phyloP scores from a whole-genome alignment of 768 basidiomycete species.

The Lactarius trivialis region DNA sequence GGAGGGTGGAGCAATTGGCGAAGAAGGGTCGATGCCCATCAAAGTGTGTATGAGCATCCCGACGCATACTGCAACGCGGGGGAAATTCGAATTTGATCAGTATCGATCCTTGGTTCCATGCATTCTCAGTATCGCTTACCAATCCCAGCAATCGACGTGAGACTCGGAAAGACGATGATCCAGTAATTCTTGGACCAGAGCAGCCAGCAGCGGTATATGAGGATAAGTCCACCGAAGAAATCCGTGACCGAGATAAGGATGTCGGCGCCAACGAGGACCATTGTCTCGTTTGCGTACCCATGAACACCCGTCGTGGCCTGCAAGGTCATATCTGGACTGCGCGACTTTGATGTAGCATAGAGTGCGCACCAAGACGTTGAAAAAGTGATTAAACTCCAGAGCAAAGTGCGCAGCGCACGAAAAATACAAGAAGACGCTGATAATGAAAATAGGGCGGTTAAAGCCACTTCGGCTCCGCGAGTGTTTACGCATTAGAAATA shows the following conservation, averaged over 20 bases:
- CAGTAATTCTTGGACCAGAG: constrained; percentile 34
- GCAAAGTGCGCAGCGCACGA: constrained; percentile 11
- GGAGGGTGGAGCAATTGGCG: neutral
- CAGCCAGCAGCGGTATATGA: constrained; percentile 40
- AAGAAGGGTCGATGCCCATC: neutral
- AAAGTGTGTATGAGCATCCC: neutral
- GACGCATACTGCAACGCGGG: neutral
- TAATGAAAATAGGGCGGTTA: neutral
- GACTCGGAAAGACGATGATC: constrained; percentile 30
- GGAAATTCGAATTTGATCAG: neutral
- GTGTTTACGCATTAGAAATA: neutral
- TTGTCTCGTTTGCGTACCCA: constrained; percentile 30
- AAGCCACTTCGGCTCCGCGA: neutral
- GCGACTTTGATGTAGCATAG: neutral
- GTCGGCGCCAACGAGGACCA: constrained; percentile 30
- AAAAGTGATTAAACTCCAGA: constrained; percentile 34
- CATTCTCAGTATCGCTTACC: constrained; percentile 27
- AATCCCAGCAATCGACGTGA: constrained; percentile 20
- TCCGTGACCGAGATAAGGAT: constrained; percentile 34
- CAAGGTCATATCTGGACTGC: neutral
- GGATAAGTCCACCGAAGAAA: constrained; percentile 32
- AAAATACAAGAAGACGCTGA: constrained; percentile 2
- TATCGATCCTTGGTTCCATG: neutral
- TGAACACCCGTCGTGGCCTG: constrained; percentile 29
- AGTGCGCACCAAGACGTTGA: constrained; percentile 30